Base-by-base conservation (phyloP, 2,329 filamentous ascomycete genomes). In the Pseudocercospora vitis region DNA sequence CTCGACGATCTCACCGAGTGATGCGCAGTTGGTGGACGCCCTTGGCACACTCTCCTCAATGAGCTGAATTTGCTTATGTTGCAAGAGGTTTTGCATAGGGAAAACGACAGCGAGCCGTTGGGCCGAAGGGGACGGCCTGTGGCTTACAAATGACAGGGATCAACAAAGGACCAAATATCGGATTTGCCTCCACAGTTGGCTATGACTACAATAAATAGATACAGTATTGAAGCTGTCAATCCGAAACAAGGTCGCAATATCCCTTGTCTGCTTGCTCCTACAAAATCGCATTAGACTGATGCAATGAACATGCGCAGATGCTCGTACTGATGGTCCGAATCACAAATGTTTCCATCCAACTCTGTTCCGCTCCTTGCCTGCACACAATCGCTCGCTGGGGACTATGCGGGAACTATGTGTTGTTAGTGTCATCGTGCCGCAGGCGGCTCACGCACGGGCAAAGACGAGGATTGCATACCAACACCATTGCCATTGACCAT, bases 401-500 rank as follows among this genome's bases (percentile, higher is more conserved):
- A 28, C 24, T 45, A 45, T 45, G 24, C 7, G n/a, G 42, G 42
- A 31, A 18, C 42, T 45, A 18, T 7, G 19, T 8, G 9, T 24
- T 19, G 42, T 53, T 33, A 53, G 32, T 35, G 12, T 26, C 42
- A 50, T 33, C 51, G 52, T 21, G 31, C 47, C 23, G 26, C 23
- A 18, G 44, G 44, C 18, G 28, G 26, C 18, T 51, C 56, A 21
- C 57, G 51, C n/a, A 57, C 48, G 4, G 57, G 57, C 28, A 60
- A 42, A 19, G 55, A 52, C 26, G 59, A 54, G 18, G 21, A 26
- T 16, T 44, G 19, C 39, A 21, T 18, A 45, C 42, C 42, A 19
- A 11, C 24, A 52, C 58, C 60, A 51, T 63, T 59, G 21, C 58
- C 60, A 39, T 63, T 61, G 50, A 44, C 42, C 24, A 59, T 47